Base-by-base conservation (phyloP, 441 rosid species). In the Melastoma candidum region DNA sequence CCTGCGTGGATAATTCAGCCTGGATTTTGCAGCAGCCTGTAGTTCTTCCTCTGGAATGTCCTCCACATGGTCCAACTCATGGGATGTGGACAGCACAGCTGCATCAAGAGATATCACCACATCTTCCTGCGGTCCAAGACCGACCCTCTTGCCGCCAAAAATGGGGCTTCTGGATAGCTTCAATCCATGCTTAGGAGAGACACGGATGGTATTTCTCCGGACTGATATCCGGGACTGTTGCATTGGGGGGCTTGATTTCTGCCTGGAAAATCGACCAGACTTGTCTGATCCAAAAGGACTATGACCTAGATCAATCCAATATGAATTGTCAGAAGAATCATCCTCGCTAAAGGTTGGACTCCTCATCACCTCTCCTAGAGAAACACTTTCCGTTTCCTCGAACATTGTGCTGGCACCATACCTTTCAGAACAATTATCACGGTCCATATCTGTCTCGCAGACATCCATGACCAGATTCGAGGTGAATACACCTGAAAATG, bases 401-500 rank as follows among this genome's bases (percentile, higher is more conserved):
- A 75, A 79, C 51, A 79, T 72, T 32, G 71, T 74, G 73, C 84
- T 79, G 12, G 81, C 75, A 13, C 80, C 81, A 45, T 79, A 81
- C 64, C 69, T 75, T 57, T 77, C 85, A 12, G 83, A 82, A 56
- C 75, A 71, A 57, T 71, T 67, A 58, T 79, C 85, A 14, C 76
- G 79, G 61, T 75, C 85, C 74, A 82, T 66, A 63, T 82, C 89
- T 1, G 82, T 70, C 57, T 73, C 81, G 63, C 75, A 79, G 27
- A 72, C 85, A 70, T 79, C 85, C 66, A 74, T 77, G 49, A 82
- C 89, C 53, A 79, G 85, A 63, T 69, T 76, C 36, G 83, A 70
- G 47, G 85, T 71, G 49, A 75, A 82, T 12, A 64, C 89, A 56
- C 89, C 89, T n/a, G 89, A 82, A 50, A 82, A 82, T 0, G 89